Evolutionary conservation across 345 rosid genomes (phyloP), one percentile per base, ranked within the genome.

Genomic region (Aurinia saxatilis): DNA sequence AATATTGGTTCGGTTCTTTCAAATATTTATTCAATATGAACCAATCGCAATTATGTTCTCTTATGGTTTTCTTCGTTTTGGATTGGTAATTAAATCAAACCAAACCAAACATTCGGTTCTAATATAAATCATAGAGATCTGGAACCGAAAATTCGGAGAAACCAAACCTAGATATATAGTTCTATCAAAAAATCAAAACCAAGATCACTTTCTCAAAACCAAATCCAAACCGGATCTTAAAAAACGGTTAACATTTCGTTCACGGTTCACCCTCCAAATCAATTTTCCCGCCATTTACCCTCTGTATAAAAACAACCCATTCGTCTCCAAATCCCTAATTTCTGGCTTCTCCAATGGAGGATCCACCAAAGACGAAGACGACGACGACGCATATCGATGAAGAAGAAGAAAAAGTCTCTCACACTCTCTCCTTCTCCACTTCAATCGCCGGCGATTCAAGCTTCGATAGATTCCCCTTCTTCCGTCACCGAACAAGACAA

Each of bases 401-500:
- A 17, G 82, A 63, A 17, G 66, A 41, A 13, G 82, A 63, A 17
- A 81, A 63, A 17, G 36, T 19, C 53, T 31, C 64, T 13, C 77
- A 56, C 8, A 40, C 31, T 8, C 55, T 55, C 65, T 40, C 65
- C 19, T 57, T 57, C 14, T 18, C 59, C 15, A 48, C 66, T 42
- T 52, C 64, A 15, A 31, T 13, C 63, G 40, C 46, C 51, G 38
- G 56, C 60, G 75, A 73, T 18, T 49, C 11, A 16, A 63, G 59
- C 53, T 68, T 18, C 3, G 72, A 49, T 10, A 79, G 62, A 36
- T 60, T 82, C 55, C 80, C 91, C 1, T 84, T 91, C 83, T 84
- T 91, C 82, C 78, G 57, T 31, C 80, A 84, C 19, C 79, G 78
- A 11, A 79, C 82, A 3, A 86, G 90, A 40, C 72, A 70, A 37